phyloP scores from a whole-genome alignment of 768 basidiomycete genomes.

The Kwoniella shandongensis region DNA sequence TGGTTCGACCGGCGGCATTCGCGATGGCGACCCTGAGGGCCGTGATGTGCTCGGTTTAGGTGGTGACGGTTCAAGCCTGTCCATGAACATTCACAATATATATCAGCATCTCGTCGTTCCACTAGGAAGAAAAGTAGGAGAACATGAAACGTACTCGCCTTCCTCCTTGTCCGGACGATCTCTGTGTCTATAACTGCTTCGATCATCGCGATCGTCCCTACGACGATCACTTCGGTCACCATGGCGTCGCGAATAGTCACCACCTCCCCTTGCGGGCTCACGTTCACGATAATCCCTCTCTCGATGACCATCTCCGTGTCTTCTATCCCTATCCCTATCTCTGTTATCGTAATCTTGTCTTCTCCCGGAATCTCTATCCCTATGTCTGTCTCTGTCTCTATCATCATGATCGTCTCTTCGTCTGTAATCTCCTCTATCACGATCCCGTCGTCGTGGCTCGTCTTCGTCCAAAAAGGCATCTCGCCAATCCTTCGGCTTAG shows the following conservation, averaged over 20 bases:
- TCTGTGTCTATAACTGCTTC: constrained; percentile 57
- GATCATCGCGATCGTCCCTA: constrained; percentile 27
- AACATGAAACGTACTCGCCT: constrained; percentile 57
- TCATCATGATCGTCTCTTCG: constrained; percentile 17
- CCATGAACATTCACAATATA: too few species aligned
- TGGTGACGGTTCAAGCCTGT: constrained; percentile 34
- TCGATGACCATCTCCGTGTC: constrained; percentile 51
- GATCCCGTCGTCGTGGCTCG: constrained; percentile 21
- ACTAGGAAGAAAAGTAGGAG: neutral
- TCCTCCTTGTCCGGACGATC: constrained; percentile 89
- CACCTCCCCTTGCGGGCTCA: constrained; percentile 31
- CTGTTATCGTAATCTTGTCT: constrained; percentile 41
- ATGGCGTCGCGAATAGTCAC: constrained; percentile 27
- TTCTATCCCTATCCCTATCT: constrained; percentile 47
- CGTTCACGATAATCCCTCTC: constrained; percentile 28
- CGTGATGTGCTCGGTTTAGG: constrained; percentile 26
- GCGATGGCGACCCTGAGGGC: constrained; percentile 19
- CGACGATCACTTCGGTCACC: constrained; percentile 35
- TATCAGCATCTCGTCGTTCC: constrained; percentile 60
- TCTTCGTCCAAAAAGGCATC: constrained; percentile 50
- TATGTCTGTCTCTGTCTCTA: constrained; percentile 20
- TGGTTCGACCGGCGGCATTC: constrained; percentile 1
- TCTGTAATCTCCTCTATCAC: constrained; percentile 21
- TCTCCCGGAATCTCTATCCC: constrained; percentile 28
- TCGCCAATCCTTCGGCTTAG: constrained; percentile 50